phyloP scores from a whole-genome alignment of 139 green algal species.

The Bryopsis sp. region DNA sequence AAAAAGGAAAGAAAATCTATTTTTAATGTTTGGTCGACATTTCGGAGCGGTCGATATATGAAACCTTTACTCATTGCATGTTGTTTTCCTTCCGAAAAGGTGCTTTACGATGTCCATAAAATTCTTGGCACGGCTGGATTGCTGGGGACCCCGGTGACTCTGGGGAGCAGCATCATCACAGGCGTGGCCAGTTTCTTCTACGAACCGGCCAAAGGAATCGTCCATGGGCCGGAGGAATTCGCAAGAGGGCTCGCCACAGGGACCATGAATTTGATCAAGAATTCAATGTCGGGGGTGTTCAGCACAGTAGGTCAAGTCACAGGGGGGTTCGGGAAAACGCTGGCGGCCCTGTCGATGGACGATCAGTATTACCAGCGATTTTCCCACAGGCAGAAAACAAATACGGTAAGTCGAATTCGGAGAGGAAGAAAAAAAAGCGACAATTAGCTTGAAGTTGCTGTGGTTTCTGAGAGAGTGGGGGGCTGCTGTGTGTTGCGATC shows the following conservation, averaged over 20 bases:
- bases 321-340: slow-evolving; percentile 31
- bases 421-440: no score
- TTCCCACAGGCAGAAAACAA: slow-evolving; percentile 19
- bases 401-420: slow-evolving; percentile 19
- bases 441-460: no score
- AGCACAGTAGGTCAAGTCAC: slow-evolving; percentile 35
- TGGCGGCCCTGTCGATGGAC: slow-evolving; percentile 44
- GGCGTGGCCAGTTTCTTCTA: slow-evolving; percentile 45
- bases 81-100: slow-evolving; percentile 18
- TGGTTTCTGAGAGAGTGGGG: no score
- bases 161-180: slow-evolving; percentile 33
- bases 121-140: slow-evolving; percentile 47
- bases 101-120: slow-evolving; percentile 32
- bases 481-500: slow-evolving; percentile 30
- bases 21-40: not conserved
- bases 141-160: slow-evolving; percentile 29
- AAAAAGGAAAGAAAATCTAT: not conserved
- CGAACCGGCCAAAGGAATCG: slow-evolving; percentile 38
- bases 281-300: slow-evolving; percentile 39
- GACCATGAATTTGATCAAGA: slow-evolving; percentile 37
- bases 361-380: slow-evolving; percentile 45
- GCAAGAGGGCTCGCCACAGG: slow-evolving; percentile 28
- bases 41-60: not conserved
- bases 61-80: not conserved
- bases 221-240: slow-evolving; percentile 39